Percentiles rank a stretch among this genome's conserved stretches.
These are phyloP conservation scores for Cylindrotheca closterium DNA, from an alignment of 108 stramenopile species.

Conservation along the genomic window DNA sequence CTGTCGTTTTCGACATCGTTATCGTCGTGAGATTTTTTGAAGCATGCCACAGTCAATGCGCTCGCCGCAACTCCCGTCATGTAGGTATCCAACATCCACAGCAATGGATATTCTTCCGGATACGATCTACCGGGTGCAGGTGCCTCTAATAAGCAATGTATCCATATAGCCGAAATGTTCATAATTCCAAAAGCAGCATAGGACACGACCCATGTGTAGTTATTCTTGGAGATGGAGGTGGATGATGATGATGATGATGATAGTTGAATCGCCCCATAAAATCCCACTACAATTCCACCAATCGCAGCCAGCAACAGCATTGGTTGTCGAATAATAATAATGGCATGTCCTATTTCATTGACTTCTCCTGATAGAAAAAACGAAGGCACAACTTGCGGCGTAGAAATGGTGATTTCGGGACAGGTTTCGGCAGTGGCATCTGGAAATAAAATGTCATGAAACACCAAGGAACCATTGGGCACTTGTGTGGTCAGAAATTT, in stretches of 20 bases:
- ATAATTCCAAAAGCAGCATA: slow-evolving; percentile 10
- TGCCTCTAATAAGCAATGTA: slow-evolving; percentile 11
- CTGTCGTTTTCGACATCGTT: not conserved
- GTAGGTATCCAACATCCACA: slow-evolving; percentile 15
- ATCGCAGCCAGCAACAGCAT: not conserved
- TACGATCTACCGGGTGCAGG: not conserved
- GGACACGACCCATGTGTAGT: slow-evolving; percentile 13
- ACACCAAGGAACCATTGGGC: not conserved
- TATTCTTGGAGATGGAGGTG: not conserved
- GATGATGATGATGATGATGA: not conserved
- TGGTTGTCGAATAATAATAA: slow-evolving; percentile 7
- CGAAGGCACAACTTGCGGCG: no score
- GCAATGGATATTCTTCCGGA: slow-evolving; percentile 10
- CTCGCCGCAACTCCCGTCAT: slow-evolving; percentile 10
- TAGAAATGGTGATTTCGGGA: slow-evolving; percentile 5
- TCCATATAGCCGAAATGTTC: slow-evolving; percentile 7
- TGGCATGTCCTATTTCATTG: no score
- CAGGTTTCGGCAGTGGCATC: slow-evolving; percentile 4
- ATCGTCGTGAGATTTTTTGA: not conserved
- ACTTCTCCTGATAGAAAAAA: no score
- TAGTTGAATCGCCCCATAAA: not conserved
- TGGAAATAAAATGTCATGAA: slow-evolving; percentile 7
- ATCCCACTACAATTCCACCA: slow-evolving; percentile 3
- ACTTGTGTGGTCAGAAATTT: not conserved
- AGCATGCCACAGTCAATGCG: not conserved